A percentile compares a stretch with the other conserved stretches of the same genome.
Conservation (phyloP, 768 basidiomycete species). For the Sarcomyxa edulis region DNA sequence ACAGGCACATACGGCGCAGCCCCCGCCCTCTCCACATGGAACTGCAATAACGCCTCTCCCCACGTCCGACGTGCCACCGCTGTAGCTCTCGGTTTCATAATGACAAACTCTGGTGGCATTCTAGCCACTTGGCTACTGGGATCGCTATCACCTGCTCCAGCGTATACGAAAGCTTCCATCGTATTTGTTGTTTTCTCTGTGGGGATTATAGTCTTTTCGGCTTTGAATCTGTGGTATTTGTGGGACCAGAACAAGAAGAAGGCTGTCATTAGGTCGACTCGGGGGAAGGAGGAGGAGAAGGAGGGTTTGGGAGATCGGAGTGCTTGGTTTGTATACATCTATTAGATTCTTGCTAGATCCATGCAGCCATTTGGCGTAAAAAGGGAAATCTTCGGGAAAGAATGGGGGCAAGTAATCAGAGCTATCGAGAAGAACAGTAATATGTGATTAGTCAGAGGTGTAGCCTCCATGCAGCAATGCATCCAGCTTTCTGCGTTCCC, state of each 20-base stretch:
- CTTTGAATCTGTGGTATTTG: constrained; percentile 35
- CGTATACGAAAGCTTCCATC: constrained; percentile 44
- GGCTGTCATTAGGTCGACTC: constrained; percentile 24
- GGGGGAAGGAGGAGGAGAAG: constrained; percentile 28
- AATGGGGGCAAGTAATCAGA: too few relatives aligned
- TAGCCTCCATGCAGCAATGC: too few relatives aligned
- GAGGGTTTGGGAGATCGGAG: constrained; percentile 41
- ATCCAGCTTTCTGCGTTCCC: too few relatives aligned
- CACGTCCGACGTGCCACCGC: constrained; percentile 52
- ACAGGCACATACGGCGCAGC: constrained; percentile 48
- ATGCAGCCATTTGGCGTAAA: too few relatives aligned
- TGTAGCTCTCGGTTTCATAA: constrained; percentile 51
- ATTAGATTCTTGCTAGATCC: too few relatives aligned
- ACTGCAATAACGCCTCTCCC: constrained; percentile 56
- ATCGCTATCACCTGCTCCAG: constrained; percentile 40
- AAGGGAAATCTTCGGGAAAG: too few relatives aligned
- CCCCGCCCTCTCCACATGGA: constrained; percentile 53
- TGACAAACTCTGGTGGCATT: constrained; percentile 57
- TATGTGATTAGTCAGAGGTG: too few relatives aligned
- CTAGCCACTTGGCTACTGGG: constrained; percentile 59
- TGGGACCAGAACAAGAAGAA: constrained; percentile 41
- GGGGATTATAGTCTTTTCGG: constrained; percentile 28
- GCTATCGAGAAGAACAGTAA: too few relatives aligned
- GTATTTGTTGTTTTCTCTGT: constrained; percentile 34
- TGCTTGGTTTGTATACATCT: constrained; percentile 54